Evolutionary conservation across 805 yeast species (phyloP).

Genomic region (Candida takata): DNA sequence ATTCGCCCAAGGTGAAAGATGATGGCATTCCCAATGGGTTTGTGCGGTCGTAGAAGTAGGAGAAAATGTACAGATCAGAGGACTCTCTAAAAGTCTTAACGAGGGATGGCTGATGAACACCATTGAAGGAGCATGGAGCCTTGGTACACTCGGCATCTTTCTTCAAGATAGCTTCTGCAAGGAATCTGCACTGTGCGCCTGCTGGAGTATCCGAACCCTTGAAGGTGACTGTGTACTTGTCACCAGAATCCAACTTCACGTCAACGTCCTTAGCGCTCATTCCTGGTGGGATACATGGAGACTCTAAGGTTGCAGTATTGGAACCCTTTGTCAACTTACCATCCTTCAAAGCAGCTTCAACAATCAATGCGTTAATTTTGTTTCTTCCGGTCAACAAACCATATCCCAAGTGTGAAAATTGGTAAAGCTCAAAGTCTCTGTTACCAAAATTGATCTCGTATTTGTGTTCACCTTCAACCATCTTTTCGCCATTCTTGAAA

Average conservation of each 20-base stretch:
- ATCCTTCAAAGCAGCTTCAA: constrained; percentile 41
- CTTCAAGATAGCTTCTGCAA: constrained; percentile 77
- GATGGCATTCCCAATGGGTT: constrained; percentile 92
- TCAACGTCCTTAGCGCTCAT: constrained; percentile 48
- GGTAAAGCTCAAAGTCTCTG: constrained; percentile 74
- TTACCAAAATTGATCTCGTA: constrained; percentile 76
- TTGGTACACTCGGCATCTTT: constrained; percentile 71
- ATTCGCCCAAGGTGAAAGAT: constrained; percentile 78
- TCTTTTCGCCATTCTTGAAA: constrained; percentile 47
- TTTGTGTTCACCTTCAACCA: constrained; percentile 86
- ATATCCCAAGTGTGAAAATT: constrained; percentile 90
- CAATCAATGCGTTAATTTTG: constrained; percentile 62
- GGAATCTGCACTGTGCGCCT: constrained; percentile 77
- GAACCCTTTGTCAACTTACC: constrained; percentile 34
- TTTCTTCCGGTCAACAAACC: constrained; percentile 94
- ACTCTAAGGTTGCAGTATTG: constrained; percentile 41
- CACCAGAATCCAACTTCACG: constrained; percentile 47
- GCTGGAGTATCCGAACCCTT: constrained; percentile 57
- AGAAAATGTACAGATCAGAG: constrained; percentile 82
- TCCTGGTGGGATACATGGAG: constrained; percentile 90
- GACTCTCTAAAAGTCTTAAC: constrained; percentile 63
- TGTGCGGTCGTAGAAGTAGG: constrained; percentile 93
- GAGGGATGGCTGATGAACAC: constrained; percentile 93
- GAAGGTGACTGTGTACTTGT: constrained; percentile 49
- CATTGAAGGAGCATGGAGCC: constrained; percentile 92